These are phyloP conservation scores for Brasilioporus rufonigricans DNA, from an alignment of 768 basidiomycete genomes.

Conservation along the genomic window DNA sequence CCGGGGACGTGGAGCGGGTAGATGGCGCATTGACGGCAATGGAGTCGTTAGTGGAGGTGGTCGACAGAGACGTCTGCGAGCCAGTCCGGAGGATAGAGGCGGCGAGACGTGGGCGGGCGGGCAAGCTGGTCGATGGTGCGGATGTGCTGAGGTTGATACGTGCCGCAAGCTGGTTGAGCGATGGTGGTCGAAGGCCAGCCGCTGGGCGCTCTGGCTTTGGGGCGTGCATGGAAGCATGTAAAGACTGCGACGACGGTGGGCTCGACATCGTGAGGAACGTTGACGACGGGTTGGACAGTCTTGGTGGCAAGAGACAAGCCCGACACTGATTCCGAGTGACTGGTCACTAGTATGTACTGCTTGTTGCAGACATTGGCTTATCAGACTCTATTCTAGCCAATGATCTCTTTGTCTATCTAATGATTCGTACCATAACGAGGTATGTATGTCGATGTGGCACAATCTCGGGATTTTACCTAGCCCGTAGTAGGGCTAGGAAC, in stretches of 20 bases:
- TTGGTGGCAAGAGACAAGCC: conserved; percentile 14
- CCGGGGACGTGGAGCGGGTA: conserved; percentile 68
- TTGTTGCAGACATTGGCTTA: no score
- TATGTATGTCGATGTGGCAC: no score
- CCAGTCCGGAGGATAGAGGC: conserved; percentile 67
- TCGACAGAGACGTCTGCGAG: conserved; percentile 51
- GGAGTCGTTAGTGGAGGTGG: conserved; percentile 54
- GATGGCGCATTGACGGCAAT: conserved; percentile 62
- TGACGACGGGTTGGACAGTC: conserved; percentile 12
- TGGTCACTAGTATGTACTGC: no score
- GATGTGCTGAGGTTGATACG: conserved; percentile 54
- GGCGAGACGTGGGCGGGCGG: conserved; percentile 66
- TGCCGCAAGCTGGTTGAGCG: conserved; percentile 79
- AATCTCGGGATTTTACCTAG: no score
- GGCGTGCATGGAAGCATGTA: conserved; percentile 33
- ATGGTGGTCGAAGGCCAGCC: conserved; percentile 51
- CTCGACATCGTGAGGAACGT: conserved; percentile 28
- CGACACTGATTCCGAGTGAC: not conserved
- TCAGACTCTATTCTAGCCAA: no score
- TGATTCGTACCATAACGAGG: no score
- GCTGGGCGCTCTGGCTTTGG: conserved; percentile 39
- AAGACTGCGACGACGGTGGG: conserved; percentile 28
- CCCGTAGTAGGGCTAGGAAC: no score
- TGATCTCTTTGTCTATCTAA: no score
- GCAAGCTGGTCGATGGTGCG: conserved; percentile 24